These are phyloP conservation scores for Talaromyces nanjingensis DNA, from an alignment of 495 filamentous ascomycete genomes.

Conservation along the genomic window DNA sequence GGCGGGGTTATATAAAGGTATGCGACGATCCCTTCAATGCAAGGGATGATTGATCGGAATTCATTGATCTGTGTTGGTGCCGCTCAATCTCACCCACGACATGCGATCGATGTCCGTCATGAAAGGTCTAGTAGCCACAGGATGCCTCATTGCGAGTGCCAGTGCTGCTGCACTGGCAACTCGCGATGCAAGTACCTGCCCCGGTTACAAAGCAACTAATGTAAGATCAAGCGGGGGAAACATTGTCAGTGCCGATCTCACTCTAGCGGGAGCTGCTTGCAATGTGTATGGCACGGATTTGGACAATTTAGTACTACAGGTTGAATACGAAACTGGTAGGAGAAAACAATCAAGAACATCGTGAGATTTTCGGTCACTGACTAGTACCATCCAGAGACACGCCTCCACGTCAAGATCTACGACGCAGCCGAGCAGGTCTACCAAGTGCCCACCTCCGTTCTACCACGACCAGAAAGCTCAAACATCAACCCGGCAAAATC, in stretches of 20 bases:
- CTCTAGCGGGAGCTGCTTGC: conserved; percentile 59
- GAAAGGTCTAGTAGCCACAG: neutral
- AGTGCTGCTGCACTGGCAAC: conserved; percentile 21
- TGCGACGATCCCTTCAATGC: neutral
- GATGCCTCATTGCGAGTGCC: conserved; percentile 3
- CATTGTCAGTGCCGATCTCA: conserved; percentile 58
- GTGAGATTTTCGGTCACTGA: neutral
- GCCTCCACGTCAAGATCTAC: conserved; percentile 78
- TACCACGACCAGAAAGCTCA: conserved; percentile 50
- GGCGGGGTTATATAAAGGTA: neutral
- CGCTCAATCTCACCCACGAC: neutral
- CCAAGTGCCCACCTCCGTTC: conserved; percentile 66
- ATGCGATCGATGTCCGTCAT: conserved; percentile 4
- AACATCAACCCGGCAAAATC: conserved; percentile 19
- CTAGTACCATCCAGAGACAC: conserved; percentile 43
- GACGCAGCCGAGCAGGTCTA: conserved; percentile 69
- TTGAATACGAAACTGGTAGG: conserved; percentile 71
- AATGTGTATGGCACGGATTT: conserved; percentile 68
- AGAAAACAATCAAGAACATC: neutral
- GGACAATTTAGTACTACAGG: conserved; percentile 55
- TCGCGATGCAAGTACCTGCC: conserved; percentile 37
- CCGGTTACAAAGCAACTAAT: conserved; percentile 67
- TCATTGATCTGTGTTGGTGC: neutral
- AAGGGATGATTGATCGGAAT: neutral
- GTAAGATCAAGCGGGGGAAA: conserved; percentile 34